Percentiles rank a stretch among this genome's conserved stretches.
These are phyloP conservation scores for Borealophlyctis nickersoniae DNA, from an alignment of 192 early-diverging fungal species.

Conservation along the genomic window DNA sequence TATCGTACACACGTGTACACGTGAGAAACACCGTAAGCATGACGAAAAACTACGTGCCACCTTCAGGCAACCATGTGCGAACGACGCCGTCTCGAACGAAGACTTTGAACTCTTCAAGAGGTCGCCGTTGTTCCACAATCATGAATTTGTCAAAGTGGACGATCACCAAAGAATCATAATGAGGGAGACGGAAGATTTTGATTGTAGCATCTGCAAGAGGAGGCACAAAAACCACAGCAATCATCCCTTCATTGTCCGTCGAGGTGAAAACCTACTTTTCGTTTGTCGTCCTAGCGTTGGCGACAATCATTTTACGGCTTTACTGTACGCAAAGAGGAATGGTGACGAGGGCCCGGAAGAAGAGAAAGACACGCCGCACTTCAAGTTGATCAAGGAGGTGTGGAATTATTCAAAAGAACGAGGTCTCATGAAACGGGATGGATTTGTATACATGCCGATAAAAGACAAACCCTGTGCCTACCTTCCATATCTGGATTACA, in stretches of 20 bases:
- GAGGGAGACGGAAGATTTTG: conserved; percentile 15
- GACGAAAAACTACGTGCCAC: neutral
- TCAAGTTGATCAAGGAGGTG: conserved; percentile 1
- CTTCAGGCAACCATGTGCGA: conserved; percentile 4
- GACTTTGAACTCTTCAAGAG: conserved; percentile 20
- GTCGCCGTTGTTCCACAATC: neutral
- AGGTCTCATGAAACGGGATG: neutral
- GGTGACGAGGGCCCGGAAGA: neutral
- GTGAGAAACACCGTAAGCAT: neutral
- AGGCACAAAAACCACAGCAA: conserved; percentile 14
- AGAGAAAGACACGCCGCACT: conserved; percentile 5
- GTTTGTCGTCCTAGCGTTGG: conserved; percentile 14
- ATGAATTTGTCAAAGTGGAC: too few relatives aligned
- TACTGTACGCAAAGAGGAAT: too few relatives aligned
- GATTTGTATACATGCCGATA: conserved; percentile 7
- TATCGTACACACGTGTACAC: conserved; percentile 10
- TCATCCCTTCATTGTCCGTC: conserved; percentile 19
- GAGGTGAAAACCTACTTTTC: conserved; percentile 4
- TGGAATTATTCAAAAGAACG: neutral
- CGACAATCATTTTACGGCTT: conserved; percentile 5
- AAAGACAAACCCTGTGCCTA: conserved; percentile 12
- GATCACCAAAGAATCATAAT: conserved; percentile 12
- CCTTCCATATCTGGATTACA: conserved; percentile 1
- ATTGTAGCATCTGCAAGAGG: conserved; percentile 12
- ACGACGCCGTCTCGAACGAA: conserved; percentile 1